These are phyloP conservation scores for Chalciporus sp. DNA, from an alignment of 1,284 basidiomycete genomes.

Conservation along the genomic window DNA sequence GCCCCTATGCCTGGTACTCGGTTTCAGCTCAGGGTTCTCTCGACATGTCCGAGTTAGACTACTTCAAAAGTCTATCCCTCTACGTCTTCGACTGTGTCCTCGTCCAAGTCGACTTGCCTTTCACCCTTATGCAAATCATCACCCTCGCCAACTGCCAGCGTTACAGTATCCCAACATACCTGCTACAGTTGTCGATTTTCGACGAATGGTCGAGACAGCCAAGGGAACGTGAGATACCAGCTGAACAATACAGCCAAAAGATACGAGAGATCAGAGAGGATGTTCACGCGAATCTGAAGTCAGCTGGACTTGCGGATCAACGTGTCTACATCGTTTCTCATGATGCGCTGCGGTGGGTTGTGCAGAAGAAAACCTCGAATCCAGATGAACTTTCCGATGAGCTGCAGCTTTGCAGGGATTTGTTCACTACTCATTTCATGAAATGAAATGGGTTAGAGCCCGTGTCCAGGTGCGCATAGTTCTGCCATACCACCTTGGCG, in stretches of 20 bases:
- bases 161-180: conserved; percentile 22
- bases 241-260: conserved; percentile 11
- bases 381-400: conserved; percentile 17
- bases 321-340: conserved; percentile 26
- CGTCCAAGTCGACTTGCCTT: conserved; percentile 23
- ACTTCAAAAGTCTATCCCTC: conserved; percentile 24
- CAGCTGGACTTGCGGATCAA: conserved; percentile 17
- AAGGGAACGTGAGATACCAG: conserved; percentile 12
- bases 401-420: conserved; percentile 16
- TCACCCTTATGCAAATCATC: conserved; percentile 20
- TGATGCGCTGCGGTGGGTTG: conserved; percentile 12
- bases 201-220: conserved; percentile 19
- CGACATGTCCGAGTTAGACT: conserved; percentile 22
- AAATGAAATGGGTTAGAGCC: too few species aligned
- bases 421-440: neutral
- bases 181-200: conserved; percentile 22
- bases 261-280: conserved; percentile 15
- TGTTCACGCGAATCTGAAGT: conserved; percentile 14
- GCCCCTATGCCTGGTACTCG: conserved; percentile 22
- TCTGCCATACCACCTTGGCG: too few species aligned
- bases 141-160: conserved; percentile 22
- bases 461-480: too few species aligned
- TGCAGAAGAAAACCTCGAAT: conserved; percentile 15
- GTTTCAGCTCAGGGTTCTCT: conserved; percentile 20
- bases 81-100: conserved; percentile 25